Base-by-base conservation (phyloP, 2,329 filamentous ascomycete genomes). In the Nectriaceae sp. region DNA sequence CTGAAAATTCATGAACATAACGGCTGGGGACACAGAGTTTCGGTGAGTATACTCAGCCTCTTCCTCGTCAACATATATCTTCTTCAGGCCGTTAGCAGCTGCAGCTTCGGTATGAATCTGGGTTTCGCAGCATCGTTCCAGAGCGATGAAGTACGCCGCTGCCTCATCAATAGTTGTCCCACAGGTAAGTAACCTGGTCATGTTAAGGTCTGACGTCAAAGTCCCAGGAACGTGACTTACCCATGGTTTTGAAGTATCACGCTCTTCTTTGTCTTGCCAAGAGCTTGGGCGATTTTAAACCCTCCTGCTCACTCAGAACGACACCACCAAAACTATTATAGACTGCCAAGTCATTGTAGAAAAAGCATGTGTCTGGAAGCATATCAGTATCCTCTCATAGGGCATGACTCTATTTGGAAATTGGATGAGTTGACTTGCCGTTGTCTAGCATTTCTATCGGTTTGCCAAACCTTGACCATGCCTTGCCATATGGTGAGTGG, bases 141-240 rank as follows among this genome's bases (percentile, higher is more conserved):
- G 74, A 4, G 83, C 68, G 3, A 81, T 82, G 62, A 88, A 89
- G 46, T 89, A 69, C 54, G 82, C 88, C 0, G 84, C 84, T 0
- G 87, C 86, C 66, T 89, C 87, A 52, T 87, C 87, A 3, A 90
- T 84, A 0, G 86, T 90, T 1, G 65, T 62, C 1, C 87, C 87
- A 0, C 85, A 82, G 0, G 85, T 88, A 35, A 90, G 64, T 4
- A 90, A 67, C 0, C 87, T 31, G 15, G 26, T 31, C 26, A 10
- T 31, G 15, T 10, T 31, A 31, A 31, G 8, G 26, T 31, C 26
- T 15, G 8, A 10, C 26, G 8, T 31, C 10, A 31, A 31, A 31
- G 8, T n/a, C n/a, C n/a, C n/a, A n/a, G 15, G 26, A 31, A 31
- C 15, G 15, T 31, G 26, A n/a, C 26, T 31, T 31, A 31, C 26